Base-by-base conservation (phyloP, 2,329 filamentous ascomycete genomes). In the Diaporthe destruens region DNA sequence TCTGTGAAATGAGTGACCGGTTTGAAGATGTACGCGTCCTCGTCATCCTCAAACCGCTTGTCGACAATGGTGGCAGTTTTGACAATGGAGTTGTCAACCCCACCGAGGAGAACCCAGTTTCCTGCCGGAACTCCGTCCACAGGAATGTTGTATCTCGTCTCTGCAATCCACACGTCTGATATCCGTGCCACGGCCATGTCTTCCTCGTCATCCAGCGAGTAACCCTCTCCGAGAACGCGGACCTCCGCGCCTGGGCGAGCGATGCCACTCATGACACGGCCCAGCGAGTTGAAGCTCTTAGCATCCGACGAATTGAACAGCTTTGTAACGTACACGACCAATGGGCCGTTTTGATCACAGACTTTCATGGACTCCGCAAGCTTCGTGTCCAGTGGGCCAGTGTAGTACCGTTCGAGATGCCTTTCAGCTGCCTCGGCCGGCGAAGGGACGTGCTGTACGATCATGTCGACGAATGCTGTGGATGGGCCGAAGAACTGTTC, bases 11-110 rank as follows among this genome's bases (percentile, higher is more conserved):
- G 96, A 11, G 91, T 91, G 74, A 99, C 89, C 0, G 96, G 96
- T 75, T 91, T 93, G 88, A 99, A 98, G 79, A 99, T 97, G 82
- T 97, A 97, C 0, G 94, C 95, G 75, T 97, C 95, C 81, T 98
- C 96, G 59, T 96, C 91, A 68, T 97, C 92, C 34, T 94, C 92
- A 11, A 98, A 87, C 76, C 91, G 92, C 51, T 91, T 90, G 1
- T 94, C 90, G 39, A 99, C 91, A 61, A 99, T 88, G 0, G 96
- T 99, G 11, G 96, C 96, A 3, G 95, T 96, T 84, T 99, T 99
- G 84, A 98, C 94, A 77, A 99, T 98, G 6, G 95, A 98, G 82
- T 98, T 98, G 85, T 98, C 96, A 36, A 99, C 92, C 18, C 96
- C 96, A 71, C 93, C 91, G 20, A 99, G 87, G n/a, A 99, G 85